phyloP scores from a whole-genome alignment of 176 grass and related monocot genomes.

The Bonia amplexicaulis region DNA sequence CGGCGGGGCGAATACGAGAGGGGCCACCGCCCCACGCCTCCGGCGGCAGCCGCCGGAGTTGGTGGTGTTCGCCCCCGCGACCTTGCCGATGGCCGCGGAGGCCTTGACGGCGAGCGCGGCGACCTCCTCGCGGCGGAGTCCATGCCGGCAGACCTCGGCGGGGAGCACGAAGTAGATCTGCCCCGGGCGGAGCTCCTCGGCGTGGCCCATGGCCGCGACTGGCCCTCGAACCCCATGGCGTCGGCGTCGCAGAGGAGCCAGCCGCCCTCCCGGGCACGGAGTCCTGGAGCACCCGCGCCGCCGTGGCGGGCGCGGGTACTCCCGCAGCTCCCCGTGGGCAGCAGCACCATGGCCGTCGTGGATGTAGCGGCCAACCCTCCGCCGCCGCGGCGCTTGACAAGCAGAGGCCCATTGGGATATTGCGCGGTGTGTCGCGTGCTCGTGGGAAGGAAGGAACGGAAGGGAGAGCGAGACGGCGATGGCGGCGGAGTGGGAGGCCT shows the following conservation, averaged over 20 bases:
- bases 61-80: neutral
- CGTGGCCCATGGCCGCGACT: neutral
- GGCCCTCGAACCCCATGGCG: conserved; percentile 47
- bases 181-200: conserved; percentile 39
- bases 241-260: conserved; percentile 72
- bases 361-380: neutral
- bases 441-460: neutral
- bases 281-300: conserved; percentile 29
- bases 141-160: conserved; percentile 2
- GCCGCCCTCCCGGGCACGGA: neutral
- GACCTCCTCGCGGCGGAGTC: conserved; percentile 44
- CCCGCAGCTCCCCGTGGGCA: conserved; percentile 32
- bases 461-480: neutral
- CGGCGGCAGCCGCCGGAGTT: neutral
- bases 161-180: conserved; percentile 76
- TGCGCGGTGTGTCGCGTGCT: neutral
- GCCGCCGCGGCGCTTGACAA: conserved; percentile 23
- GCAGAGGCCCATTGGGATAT: conserved; percentile 47
- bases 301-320: conserved; percentile 34
- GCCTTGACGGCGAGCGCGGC: conserved; percentile 60
- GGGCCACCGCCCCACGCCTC: conserved; percentile 25
- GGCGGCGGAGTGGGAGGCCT: neutral
- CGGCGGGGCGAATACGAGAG: conserved; percentile 41
- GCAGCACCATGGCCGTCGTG: conserved; percentile 52
- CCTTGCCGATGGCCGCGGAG: conserved; percentile 26